Base-by-base conservation (phyloP, 2,329 filamentous ascomycete species). In the Aphanocladium album region DNA sequence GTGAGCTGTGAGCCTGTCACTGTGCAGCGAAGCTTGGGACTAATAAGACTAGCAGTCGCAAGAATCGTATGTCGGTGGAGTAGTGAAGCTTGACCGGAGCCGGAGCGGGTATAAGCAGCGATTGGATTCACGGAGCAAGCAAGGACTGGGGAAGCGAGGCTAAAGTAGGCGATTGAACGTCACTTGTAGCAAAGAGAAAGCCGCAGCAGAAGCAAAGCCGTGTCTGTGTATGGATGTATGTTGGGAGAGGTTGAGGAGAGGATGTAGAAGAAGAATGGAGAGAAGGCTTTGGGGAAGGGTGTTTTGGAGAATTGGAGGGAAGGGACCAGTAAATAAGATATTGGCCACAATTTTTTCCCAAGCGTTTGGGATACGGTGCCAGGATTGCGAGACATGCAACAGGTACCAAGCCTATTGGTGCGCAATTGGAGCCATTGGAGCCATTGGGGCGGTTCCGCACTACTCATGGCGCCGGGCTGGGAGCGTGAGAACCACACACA, bases 121-220 rank as follows among this genome's bases (percentile, higher is more conserved):
- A n/a, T 59, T 16, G 49, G 45, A 9, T 17, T 37, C 47, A 51
- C 37, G 47, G 37, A 35, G 25, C 25, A 27, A 41, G 35, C 9
- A 58, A 25, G 23, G 21, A n/a, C n/a, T 17, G 35, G 33, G 37
- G 25, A 33, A 58, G 46, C 33, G 16, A n/a, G 17, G 17, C 19
- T 41, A 50, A 50, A 51, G 56, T 58, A 45, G 56, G 37, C 37
- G 56, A 52, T 35, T 52, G 12, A 52, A 52, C 56, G 56, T 52
- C 56, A 58, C 56, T 49, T 47, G 25, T 25, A 50, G 43, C 43
- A 30, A 33, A 16, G 23, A 52, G 35, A 35, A 7, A 49, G 33
- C 12, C 27, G n/a, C 23, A 12, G 25, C n/a, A 25, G 30, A 0
- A 47, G 16, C 2, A 43, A 21, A 30, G 35, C 21, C 11, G 51